These are phyloP conservation scores for Exophiala alcalophila DNA, from an alignment of 2,329 filamentous ascomycete genomes.

Conservation along the genomic window DNA sequence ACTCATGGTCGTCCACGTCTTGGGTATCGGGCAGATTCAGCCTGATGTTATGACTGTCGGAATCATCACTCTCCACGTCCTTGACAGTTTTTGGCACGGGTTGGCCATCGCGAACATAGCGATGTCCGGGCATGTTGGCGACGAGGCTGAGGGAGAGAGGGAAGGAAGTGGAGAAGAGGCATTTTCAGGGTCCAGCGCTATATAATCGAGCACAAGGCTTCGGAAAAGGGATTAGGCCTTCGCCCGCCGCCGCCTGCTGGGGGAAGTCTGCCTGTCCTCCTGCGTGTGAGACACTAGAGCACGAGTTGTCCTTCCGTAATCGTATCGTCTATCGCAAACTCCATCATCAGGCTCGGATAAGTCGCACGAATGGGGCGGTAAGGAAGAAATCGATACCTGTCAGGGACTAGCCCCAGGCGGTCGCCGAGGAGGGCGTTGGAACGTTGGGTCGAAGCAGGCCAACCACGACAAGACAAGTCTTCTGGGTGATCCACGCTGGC, in stretches of 20 bases:
- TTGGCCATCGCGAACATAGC: conserved; percentile 13
- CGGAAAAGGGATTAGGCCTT: conserved; percentile 15
- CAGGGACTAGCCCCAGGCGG: conserved; percentile 3
- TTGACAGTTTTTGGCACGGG: conserved; percentile 7
- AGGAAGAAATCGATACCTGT: conserved; percentile 9
- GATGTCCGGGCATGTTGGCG: conserved; percentile 16
- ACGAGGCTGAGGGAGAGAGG: conserved; percentile 16
- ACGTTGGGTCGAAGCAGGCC: conserved; percentile 7
- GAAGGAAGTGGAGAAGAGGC: conserved; percentile 13
- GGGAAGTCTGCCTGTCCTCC: too few relatives aligned
- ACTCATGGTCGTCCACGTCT: not conserved
- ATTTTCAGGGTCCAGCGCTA: conserved; percentile 19
- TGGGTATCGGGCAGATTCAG: conserved; percentile 3
- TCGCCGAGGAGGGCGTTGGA: conserved; percentile 9
- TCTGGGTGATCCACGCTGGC: conserved; percentile 2
- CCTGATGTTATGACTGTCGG: conserved; percentile 1
- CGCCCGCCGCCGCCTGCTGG: conserved; percentile 3
- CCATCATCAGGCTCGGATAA: conserved; percentile 15
- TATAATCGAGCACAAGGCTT: conserved; percentile 17
- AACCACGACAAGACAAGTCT: conserved; percentile 20
- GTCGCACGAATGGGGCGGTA: conserved; percentile 25
- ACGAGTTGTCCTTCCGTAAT: conserved; percentile 8
- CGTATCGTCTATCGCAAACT: conserved; percentile 14
- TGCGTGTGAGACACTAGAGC: conserved; percentile 18
- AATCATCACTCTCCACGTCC: conserved; percentile 3